Percentiles rank a stretch among this genome's conserved stretches.
Conservation (phyloP, 73 alveolate genomes). For the Stentor roeselii region DNA sequence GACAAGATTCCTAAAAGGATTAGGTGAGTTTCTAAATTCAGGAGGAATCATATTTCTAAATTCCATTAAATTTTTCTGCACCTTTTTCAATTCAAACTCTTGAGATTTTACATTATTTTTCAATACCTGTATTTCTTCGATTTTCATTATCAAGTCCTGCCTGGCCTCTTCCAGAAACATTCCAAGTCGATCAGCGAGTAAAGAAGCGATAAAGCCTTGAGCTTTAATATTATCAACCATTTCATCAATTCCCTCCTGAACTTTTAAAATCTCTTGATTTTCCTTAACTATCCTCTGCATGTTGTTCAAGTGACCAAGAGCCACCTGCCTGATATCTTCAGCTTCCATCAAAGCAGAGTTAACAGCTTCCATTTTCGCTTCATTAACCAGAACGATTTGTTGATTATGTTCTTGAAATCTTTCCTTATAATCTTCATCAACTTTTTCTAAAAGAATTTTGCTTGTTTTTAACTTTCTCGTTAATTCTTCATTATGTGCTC, state of each 20-base stretch:
- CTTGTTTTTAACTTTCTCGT: neutral
- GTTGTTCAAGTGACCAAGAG: neutral
- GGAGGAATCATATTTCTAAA: neutral
- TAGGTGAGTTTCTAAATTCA: neutral
- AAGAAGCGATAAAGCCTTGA: neutral
- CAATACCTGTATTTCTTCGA: neutral
- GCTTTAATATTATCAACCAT: neutral
- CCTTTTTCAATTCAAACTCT: neutral
- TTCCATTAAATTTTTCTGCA: neutral
- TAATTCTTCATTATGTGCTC: neutral
- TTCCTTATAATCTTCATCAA: constrained; percentile 10
- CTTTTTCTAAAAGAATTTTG: neutral
- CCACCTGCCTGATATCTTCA: constrained; percentile 7
- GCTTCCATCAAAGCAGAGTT: neutral
- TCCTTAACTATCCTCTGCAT: neutral
- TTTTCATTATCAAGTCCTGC: neutral
- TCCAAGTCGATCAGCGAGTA: neutral
- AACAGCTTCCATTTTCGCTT: neutral
- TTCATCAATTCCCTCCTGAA: neutral
- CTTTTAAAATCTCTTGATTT: neutral
- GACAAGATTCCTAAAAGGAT: neutral
- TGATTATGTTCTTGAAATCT: neutral
- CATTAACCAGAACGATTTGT: neutral
- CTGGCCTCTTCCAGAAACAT: neutral
- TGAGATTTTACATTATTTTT: neutral